phyloP scores from a whole-genome alignment of 768 basidiomycete genomes.

The Mycena alexandri region DNA sequence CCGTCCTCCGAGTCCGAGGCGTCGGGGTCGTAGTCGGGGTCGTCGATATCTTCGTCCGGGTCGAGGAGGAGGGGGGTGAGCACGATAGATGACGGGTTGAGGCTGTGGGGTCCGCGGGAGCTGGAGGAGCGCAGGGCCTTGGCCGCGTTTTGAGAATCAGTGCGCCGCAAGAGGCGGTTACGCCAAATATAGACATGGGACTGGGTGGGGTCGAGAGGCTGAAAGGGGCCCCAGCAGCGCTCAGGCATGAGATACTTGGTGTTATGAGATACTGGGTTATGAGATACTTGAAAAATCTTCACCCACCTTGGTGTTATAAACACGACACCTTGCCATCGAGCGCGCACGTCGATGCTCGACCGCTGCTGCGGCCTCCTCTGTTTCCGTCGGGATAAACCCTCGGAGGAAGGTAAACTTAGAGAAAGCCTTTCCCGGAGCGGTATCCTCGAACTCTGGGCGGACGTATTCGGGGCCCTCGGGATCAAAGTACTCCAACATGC shows the following conservation, averaged over 20 bases:
- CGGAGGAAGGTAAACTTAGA: constrained; percentile 58
- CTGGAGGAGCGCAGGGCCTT: constrained; percentile 21
- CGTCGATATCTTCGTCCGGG: constrained; percentile 34
- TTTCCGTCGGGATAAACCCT: constrained; percentile 53
- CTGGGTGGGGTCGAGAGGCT: constrained; percentile 39
- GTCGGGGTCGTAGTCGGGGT: constrained; percentile 34
- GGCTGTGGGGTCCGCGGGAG: constrained; percentile 1
- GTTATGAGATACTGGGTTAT: background rate
- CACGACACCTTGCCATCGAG: constrained; percentile 48
- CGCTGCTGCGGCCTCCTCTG: constrained; percentile 6
- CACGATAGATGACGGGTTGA: constrained; percentile 37
- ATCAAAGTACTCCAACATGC: constrained; percentile 42
- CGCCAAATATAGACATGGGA: constrained; percentile 28
- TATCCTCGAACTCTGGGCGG: constrained; percentile 41
- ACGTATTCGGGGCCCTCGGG: constrained; percentile 37
- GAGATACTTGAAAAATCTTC: too few species aligned
- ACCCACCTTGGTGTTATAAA: background rate
- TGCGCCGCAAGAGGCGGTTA: constrained; percentile 24
- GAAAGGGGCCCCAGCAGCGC: constrained; percentile 53
- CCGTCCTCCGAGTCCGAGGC: constrained; percentile 34
- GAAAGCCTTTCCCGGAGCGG: constrained; percentile 52
- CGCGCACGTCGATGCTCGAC: constrained; percentile 40
- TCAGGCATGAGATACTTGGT: constrained; percentile 44
- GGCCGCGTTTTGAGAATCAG: constrained; percentile 27
- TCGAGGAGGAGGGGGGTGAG: constrained; percentile 27